These are phyloP conservation scores for Citrus medica DNA, from an alignment of 345 rosid species.

Conservation along the genomic window DNA sequence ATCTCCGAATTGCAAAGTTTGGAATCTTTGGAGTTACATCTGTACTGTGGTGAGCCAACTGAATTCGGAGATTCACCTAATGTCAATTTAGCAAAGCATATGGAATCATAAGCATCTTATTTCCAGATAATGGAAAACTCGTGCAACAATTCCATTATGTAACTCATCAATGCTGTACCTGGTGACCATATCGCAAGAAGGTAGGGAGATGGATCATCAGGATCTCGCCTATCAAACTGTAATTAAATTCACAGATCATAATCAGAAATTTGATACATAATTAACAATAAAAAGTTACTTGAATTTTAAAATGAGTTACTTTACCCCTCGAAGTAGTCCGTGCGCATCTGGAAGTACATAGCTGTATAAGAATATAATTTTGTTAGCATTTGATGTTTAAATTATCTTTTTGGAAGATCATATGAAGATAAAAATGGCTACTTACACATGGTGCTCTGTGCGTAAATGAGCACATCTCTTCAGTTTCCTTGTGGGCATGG, in stretches of 20 bases:
- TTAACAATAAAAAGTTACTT: neutral
- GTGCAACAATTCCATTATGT: neutral
- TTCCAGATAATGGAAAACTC: no score
- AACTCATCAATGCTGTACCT: slow-evolving; percentile 29
- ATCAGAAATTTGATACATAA: neutral
- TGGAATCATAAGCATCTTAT: neutral
- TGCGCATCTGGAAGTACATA: slow-evolving; percentile 61
- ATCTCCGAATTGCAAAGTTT: slow-evolving; percentile 28
- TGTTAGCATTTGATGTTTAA: neutral
- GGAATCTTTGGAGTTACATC: slow-evolving; percentile 28
- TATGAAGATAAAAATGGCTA: neutral
- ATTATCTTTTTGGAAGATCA: neutral
- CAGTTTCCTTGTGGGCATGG: slow-evolving; percentile 37
- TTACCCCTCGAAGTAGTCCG: slow-evolving; percentile 41
- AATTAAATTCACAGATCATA: neutral
- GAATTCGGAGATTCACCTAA: slow-evolving; percentile 50
- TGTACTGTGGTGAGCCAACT: slow-evolving; percentile 22
- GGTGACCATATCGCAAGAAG: slow-evolving; percentile 67
- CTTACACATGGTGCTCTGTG: slow-evolving; percentile 74
- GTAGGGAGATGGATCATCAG: slow-evolving; percentile 44
- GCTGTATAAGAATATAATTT: slow-evolving; percentile 26
- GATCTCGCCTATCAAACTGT: slow-evolving; percentile 48
- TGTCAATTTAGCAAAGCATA: neutral
- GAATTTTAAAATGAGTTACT: neutral
- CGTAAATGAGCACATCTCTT: slow-evolving; percentile 40